Evolutionary conservation across 2,329 filamentous ascomycete species (phyloP).

Genomic region (Pseudonectria buxi): DNA sequence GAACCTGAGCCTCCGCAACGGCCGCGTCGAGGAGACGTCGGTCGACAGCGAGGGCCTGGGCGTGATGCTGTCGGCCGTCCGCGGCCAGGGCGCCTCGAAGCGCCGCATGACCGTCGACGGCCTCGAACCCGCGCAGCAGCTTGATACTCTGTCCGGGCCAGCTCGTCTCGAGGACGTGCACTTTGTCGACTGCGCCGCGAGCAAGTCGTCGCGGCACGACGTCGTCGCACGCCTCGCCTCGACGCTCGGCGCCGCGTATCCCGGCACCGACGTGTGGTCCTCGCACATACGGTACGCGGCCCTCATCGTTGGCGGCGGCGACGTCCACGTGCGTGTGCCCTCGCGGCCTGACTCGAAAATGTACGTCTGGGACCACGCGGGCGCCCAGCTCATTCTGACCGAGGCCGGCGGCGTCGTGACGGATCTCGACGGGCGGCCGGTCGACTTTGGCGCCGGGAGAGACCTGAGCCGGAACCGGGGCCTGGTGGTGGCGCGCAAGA

Average conservation of each 20-base stretch:
- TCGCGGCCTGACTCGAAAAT: constrained; percentile 13
- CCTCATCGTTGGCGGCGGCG: constrained; percentile 30
- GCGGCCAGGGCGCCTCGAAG: constrained; percentile 24
- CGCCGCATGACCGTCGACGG: constrained; percentile 17
- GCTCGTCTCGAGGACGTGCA: constrained; percentile 18
- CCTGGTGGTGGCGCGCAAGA: constrained; percentile 37
- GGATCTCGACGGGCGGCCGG: constrained; percentile 34
- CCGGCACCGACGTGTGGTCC: constrained; percentile 33
- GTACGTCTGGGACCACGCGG: constrained; percentile 48
- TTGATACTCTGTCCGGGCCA: constrained; percentile 16
- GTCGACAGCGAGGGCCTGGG: constrained; percentile 29
- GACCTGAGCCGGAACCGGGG: constrained; percentile 28
- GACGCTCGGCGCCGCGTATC: constrained; percentile 26
- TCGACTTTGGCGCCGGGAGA: constrained; percentile 32
- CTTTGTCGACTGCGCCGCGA: constrained; percentile 28
- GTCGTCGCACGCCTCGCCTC: constrained; percentile 25
- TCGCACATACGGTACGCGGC: constrained; percentile 34
- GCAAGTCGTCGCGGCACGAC: constrained; percentile 24
- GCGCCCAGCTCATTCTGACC: constrained; percentile 50
- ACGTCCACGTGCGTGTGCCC: constrained; percentile 29
- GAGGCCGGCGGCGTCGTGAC: constrained; percentile 49
- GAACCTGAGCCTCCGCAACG: constrained; percentile 40
- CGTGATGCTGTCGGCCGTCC: constrained; percentile 28
- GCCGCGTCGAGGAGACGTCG: constrained; percentile 28
- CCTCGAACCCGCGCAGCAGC: constrained; percentile 12